These are phyloP conservation scores for Gynostemma pentaphyllum DNA, from an alignment of 306 rosid species.

Conservation along the genomic window DNA sequence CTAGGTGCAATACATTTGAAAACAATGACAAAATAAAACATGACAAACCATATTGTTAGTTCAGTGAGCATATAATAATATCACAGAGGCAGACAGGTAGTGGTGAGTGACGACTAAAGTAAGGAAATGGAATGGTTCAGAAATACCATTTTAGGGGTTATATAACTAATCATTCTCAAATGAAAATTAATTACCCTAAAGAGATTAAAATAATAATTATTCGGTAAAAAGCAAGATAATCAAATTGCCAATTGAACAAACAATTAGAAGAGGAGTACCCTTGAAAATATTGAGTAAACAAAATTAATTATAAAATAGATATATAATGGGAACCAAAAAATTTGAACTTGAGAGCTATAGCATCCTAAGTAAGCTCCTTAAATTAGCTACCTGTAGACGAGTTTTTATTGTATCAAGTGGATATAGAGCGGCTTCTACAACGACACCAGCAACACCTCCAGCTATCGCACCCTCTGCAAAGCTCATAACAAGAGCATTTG, in stretches of 20 bases:
- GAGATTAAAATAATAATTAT: neutral
- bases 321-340: neutral
- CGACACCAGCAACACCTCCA: constrained; percentile 26
- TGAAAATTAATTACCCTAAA: neutral
- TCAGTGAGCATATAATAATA: neutral
- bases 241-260: neutral
- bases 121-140: neutral
- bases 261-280: neutral
- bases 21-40: neutral
- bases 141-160: neutral
- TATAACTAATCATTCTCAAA: neutral
- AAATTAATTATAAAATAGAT: neutral
- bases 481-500: neutral
- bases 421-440: constrained; percentile 29
- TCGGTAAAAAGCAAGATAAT: neutral
- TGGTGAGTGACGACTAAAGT: neutral
- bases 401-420: constrained; percentile 34
- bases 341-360: neutral
- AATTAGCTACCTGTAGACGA: constrained; percentile 23
- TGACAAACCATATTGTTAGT: neutral
- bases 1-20: neutral
- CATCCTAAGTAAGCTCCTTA: neutral
- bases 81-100: neutral
- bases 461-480: constrained; percentile 26
- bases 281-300: neutral